These are phyloP conservation scores for Sarocladiaceae sp. DNA, from an alignment of 2,329 filamentous ascomycete genomes.

Conservation along the genomic window DNA sequence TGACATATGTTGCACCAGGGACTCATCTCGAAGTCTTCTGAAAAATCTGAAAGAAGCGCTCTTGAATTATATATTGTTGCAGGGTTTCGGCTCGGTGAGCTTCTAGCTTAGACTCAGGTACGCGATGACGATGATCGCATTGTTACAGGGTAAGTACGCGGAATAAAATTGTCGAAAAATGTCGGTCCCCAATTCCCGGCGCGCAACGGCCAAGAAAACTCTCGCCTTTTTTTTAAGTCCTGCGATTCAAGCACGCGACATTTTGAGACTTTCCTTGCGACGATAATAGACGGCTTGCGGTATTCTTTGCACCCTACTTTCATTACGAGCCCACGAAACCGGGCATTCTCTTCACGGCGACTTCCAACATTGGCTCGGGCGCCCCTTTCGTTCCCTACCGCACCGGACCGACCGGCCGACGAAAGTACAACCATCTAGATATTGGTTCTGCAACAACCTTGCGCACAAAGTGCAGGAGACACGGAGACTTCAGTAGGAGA, in stretches of 20 bases:
- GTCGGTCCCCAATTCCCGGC: neutral
- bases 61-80: no score
- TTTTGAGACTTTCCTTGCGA: neutral
- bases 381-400: conserved; percentile 2
- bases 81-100: no score
- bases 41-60: no score
- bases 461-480: conserved; percentile 2
- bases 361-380: neutral
- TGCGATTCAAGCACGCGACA: neutral
- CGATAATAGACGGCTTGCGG: neutral
- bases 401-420: neutral
- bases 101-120: no score
- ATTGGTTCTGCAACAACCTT: no score
- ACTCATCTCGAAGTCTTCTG: no score
- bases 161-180: neutral
- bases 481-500: neutral
- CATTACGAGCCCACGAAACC: no score
- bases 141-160: neutral
- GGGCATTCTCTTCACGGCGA: no score
- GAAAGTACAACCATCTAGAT: no score
- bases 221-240: neutral
- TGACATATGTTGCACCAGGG: no score
- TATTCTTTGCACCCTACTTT: neutral
- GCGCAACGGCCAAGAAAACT: conserved; percentile 2
- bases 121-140: neutral